Evolutionary conservation across 1,284 basidiomycete genomes (phyloP), one percentile per base, ranked within the genome.

Genomic region (Irpex sp.): DNA sequence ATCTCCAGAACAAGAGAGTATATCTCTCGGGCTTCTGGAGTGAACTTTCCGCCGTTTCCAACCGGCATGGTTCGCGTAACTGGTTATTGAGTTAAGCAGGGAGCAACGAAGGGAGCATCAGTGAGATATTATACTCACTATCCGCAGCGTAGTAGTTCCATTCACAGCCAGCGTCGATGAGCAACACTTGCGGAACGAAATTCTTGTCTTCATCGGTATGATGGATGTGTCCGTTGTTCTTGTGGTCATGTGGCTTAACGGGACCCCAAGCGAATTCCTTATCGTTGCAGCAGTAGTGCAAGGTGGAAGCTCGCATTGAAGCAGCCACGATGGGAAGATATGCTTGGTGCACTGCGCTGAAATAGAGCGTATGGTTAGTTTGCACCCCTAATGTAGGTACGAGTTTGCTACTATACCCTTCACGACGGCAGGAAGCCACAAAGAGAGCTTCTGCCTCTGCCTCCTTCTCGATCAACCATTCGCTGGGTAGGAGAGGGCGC

Each of bases 151-250:
- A 92, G 73, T 86, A 91, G 54, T 87, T 81, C 88, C 87, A 95
- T 76, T 97, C 95, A 70, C 93, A 94, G 0, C 94, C 94, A 1
- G 94, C 94, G 71, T 97, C 95, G 65, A 97, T 94, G 48, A 97
- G 84, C 4, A 97, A 80, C 3, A 96, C 89, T 73, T 95, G 93
- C 0, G 93, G 91, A 8, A 78, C 72, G 44, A 92, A 70, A 8
- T 81, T 75, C 57, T 79, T 81, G 13, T 72, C 61, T 19, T 62
- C 55, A 40, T 57, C 15, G 5, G 55, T 68, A 47, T 82, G 77
- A 0, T 77, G 73, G 59, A 90, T 76, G 0, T 77, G 74, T 36
- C 81, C 78, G 21, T 72, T 74, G 71, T 90, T 88, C 37, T 80
- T 69, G 59, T 84, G 82, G 66, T 88, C 84, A 68, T 85, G 81